Evolutionary conservation across 2,329 filamentous ascomycete species (phyloP), one percentile per base, ranked within the genome.

Genomic region (Pyrenophora seminiperda): DNA sequence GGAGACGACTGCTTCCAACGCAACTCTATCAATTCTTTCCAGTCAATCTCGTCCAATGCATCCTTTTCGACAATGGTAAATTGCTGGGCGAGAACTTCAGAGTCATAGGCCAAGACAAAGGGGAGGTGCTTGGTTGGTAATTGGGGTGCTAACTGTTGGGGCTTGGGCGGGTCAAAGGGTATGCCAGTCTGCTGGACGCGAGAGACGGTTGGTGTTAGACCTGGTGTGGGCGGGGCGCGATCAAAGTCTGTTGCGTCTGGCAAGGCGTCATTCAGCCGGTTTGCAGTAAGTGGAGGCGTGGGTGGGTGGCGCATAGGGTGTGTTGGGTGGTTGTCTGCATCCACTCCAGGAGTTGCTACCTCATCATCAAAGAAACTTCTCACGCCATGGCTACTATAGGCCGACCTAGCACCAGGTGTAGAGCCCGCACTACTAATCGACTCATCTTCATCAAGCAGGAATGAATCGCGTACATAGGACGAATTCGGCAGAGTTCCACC

Each of bases 41-140:
- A 94, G 73, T 93, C 89, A 55, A 94, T 89, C 70, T 93, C 90
- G 60, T 91, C 89, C 17, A 94, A 77, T 1, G 89, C 90, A 67
- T 93, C 90, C 70, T 93, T 92, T 66, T 94, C 90, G 38, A 94
- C 90, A 27, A 94, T 80, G 0, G 89, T 93, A 60, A 94, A 90
- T 62, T 94, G 90, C 70, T 92, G 87, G 2, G 90, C 90, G 19
- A 94, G 79, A 3, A 87, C 77, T 59, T 90, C 85, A 5, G 90
- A 91, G 63, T 91, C 88, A 61, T 91, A 92, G 0, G 88, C 88
- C 18, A 94, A 78, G 47, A 91, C 86, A 70, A 94, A 94, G 0
- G 90, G 90, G 29, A 93, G 73, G 70, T 94, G 90, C 11, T 64
- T 37, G 41, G 58, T 38, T 41, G 41, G 18, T 38, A 37, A 27